Percentiles rank a stretch among this genome's conserved stretches.
These are phyloP conservation scores for Stromatinia cepivora DNA, from an alignment of 2,329 filamentous ascomycete genomes.

Conservation along the genomic window DNA sequence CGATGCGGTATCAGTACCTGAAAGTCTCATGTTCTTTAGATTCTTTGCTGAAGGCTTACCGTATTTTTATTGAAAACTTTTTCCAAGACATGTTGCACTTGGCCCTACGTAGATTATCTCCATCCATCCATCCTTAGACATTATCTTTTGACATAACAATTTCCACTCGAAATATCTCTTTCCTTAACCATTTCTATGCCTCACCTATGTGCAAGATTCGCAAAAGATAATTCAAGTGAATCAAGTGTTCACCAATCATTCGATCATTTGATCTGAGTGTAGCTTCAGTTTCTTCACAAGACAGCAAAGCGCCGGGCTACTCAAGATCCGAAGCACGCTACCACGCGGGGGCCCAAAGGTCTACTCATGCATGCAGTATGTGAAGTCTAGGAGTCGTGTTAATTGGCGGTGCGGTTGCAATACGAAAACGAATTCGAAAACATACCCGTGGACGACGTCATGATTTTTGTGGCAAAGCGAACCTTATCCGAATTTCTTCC, in stretches of 20 bases:
- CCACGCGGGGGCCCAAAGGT: neutral
- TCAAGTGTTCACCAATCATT: neutral
- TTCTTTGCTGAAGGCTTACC: neutral
- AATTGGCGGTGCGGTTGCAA: slow-evolving; percentile 6
- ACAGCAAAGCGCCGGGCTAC: slow-evolving; percentile 1
- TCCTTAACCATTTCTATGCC: neutral
- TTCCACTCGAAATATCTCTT: neutral
- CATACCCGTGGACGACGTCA: neutral
- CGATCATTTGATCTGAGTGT: neutral
- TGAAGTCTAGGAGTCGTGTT: slow-evolving; percentile 2
- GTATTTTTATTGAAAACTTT: neutral
- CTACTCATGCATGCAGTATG: neutral
- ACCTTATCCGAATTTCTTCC: neutral
- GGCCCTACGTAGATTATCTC: neutral
- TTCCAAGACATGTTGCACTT: too few relatives aligned
- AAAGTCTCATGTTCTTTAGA: neutral
- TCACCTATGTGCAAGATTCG: neutral
- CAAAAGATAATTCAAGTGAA: slow-evolving; percentile 2
- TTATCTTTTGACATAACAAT: neutral
- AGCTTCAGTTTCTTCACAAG: neutral
- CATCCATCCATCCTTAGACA: neutral
- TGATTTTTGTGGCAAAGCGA: neutral
- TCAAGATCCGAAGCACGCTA: slow-evolving; percentile 14
- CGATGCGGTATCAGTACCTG: neutral
- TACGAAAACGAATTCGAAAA: slow-evolving; percentile 20